These are phyloP conservation scores for Westerdykella aurantiaca DNA, from an alignment of 2,329 filamentous ascomycete species.

Conservation along the genomic window DNA sequence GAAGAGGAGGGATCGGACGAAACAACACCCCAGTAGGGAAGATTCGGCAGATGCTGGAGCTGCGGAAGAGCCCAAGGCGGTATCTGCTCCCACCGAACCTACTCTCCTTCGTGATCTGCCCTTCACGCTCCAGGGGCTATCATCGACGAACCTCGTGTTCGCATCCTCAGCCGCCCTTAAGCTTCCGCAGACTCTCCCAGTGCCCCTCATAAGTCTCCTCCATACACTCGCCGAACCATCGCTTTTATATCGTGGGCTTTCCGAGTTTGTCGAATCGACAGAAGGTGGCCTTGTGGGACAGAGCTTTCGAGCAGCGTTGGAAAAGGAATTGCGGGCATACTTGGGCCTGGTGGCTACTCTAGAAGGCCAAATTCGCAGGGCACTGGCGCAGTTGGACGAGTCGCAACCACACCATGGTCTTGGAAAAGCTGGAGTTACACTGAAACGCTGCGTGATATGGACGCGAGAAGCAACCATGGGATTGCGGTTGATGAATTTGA, in stretches of 20 bases:
- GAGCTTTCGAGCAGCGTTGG: slow-evolving; percentile 82
- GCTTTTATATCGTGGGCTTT: slow-evolving; percentile 76
- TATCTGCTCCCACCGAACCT: slow-evolving; percentile 37
- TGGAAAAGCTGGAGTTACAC: slow-evolving; percentile 81
- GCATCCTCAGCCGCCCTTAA: slow-evolving; percentile 62
- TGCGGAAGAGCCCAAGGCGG: slow-evolving; percentile 5
- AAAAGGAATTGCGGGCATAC: slow-evolving; percentile 80
- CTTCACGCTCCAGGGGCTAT: slow-evolving; percentile 87
- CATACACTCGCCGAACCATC: slow-evolving; percentile 90
- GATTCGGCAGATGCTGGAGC: slow-evolving; percentile 12
- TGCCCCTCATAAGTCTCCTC: slow-evolving; percentile 78
- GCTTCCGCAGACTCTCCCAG: slow-evolving; percentile 71
- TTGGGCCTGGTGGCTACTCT: slow-evolving; percentile 84
- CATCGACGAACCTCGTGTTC: slow-evolving; percentile 79
- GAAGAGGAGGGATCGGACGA: slow-evolving; percentile 23
- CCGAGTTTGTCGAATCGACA: slow-evolving; percentile 73
- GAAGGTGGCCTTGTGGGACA: slow-evolving; percentile 84
- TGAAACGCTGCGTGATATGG: slow-evolving; percentile 96
- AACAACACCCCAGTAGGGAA: slow-evolving; percentile 21
- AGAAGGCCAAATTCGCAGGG: slow-evolving; percentile 84
- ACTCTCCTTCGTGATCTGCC: slow-evolving; percentile 63
- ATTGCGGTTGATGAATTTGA: slow-evolving; percentile 83
- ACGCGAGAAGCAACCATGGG: slow-evolving; percentile 96
- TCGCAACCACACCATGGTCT: slow-evolving; percentile 62
- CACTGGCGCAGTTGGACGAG: slow-evolving; percentile 68